These are phyloP conservation scores for Aeminium ludgeri DNA, from an alignment of 495 filamentous ascomycete genomes.

Conservation along the genomic window DNA sequence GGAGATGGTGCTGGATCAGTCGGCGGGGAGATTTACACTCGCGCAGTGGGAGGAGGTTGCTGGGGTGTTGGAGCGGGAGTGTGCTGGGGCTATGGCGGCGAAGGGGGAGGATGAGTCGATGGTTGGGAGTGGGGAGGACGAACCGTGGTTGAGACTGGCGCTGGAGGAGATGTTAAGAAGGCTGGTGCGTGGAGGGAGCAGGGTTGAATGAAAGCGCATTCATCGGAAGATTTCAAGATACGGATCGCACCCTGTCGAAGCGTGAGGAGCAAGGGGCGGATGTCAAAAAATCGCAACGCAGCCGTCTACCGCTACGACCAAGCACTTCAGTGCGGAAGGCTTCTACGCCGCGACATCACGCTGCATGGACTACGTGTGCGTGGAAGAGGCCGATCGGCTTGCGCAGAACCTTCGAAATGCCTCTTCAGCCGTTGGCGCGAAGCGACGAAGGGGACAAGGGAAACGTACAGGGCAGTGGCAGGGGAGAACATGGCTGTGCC, in stretches of 20 bases:
- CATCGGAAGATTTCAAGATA: background rate
- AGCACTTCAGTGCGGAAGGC: background rate
- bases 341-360: no score
- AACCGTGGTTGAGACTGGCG: conserved; percentile 11
- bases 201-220: background rate
- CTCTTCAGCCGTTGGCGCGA: no score
- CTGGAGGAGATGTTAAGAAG: conserved; percentile 5
- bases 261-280: no score
- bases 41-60: conserved; percentile 60
- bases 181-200: conserved; percentile 10
- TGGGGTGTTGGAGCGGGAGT: conserved; percentile 32
- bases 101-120: conserved; percentile 7
- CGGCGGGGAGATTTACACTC: conserved; percentile 60
- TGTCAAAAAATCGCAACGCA: no score
- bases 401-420: no score
- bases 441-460: no score
- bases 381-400: no score
- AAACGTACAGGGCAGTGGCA: no score
- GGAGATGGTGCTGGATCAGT: conserved; percentile 62
- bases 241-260: background rate
- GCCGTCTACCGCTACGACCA: background rate
- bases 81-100: conserved; percentile 35
- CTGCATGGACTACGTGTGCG: no score
- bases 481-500: no score
- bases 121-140: background rate